These are phyloP conservation scores for Gracilariopsis chorda DNA, from an alignment of 23 red algal species.

Conservation along the genomic window DNA sequence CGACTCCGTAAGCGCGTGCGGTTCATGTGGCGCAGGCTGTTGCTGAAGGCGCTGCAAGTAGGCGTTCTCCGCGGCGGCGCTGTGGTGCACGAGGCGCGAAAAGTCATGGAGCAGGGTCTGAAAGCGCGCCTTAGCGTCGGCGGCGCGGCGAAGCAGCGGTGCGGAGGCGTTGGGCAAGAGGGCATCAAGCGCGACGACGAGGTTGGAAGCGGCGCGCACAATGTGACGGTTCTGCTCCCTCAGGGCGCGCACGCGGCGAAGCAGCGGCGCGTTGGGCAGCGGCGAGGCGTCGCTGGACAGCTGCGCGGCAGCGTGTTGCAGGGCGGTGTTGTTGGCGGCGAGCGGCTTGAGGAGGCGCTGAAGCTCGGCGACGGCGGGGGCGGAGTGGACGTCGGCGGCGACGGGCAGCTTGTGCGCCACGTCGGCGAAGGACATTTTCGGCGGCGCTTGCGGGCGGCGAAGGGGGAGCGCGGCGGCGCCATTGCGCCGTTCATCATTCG, in stretches of 20 bases:
- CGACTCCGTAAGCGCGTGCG: background rate
- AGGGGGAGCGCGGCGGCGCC: background rate
- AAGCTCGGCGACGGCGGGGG: constrained; percentile 16
- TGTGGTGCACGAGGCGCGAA: background rate
- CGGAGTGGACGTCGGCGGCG: constrained; percentile 7
- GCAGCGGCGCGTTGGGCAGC: background rate
- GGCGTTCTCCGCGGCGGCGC: background rate
- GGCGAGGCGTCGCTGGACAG: background rate
- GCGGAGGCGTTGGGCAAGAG: background rate
- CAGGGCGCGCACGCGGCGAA: constrained; percentile 38
- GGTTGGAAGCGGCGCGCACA: background rate
- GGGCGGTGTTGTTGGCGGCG: constrained; percentile 7
- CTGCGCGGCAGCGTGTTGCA: background rate
- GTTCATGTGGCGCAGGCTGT: background rate
- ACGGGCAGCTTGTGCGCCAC: background rate
- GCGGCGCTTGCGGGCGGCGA: background rate
- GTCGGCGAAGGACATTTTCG: constrained; percentile 59
- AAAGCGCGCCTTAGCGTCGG: background rate
- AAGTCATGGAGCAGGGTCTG: constrained; percentile 20
- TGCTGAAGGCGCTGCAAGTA: background rate
- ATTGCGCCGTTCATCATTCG: too few relatives aligned
- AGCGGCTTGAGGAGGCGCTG: constrained; percentile 38
- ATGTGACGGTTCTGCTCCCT: constrained; percentile 52
- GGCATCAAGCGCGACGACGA: background rate
- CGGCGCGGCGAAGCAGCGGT: background rate